A percentile compares a stretch with the other conserved stretches of the same genome.
These are phyloP conservation scores for Aegle marmelos DNA, from an alignment of 345 rosid genomes.

Conservation along the genomic window DNA sequence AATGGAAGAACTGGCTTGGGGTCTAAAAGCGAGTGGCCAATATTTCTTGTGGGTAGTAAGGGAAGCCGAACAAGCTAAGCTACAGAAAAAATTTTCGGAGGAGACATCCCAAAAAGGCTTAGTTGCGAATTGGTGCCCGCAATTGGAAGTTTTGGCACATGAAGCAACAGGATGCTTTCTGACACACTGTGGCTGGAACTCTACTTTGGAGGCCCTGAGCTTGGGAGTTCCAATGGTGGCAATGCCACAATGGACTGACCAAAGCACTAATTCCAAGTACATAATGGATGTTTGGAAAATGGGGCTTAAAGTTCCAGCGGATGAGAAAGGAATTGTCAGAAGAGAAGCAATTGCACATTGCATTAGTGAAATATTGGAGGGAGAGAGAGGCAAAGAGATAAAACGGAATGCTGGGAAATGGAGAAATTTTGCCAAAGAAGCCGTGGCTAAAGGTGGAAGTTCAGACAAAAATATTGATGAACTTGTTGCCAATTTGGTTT, in stretches of 20 bases:
- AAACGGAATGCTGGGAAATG: constrained; percentile 22
- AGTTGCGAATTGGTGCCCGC: constrained; percentile 34
- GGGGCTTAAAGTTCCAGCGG: constrained; percentile 23
- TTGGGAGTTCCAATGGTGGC: constrained; percentile 46
- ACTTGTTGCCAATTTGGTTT: constrained; percentile 4
- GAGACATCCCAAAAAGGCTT: constrained; percentile 19
- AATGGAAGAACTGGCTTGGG: constrained; percentile 27
- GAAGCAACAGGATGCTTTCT: constrained; percentile 39
- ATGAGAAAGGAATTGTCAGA: constrained; percentile 22
- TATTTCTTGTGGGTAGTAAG: constrained; percentile 39
- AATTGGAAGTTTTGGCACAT: constrained; percentile 31
- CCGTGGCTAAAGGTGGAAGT: constrained; percentile 28
- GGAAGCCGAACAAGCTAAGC: constrained; percentile 21
- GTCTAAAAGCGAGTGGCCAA: constrained; percentile 5
- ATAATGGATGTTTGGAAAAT: constrained; percentile 38
- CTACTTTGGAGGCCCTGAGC: constrained; percentile 39
- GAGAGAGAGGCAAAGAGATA: constrained; percentile 26
- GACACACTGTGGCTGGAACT: constrained; percentile 48
- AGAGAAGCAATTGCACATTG: constrained; percentile 21
- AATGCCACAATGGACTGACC: constrained; percentile 49
- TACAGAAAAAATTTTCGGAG: constrained; percentile 21
- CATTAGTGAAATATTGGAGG: constrained; percentile 30
- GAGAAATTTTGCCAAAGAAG: constrained; percentile 26
- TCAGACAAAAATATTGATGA: constrained; percentile 33
- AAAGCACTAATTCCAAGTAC: constrained; percentile 40